phyloP scores from a whole-genome alignment of 805 yeast species.

The Blastobotrys peoriensis region DNA sequence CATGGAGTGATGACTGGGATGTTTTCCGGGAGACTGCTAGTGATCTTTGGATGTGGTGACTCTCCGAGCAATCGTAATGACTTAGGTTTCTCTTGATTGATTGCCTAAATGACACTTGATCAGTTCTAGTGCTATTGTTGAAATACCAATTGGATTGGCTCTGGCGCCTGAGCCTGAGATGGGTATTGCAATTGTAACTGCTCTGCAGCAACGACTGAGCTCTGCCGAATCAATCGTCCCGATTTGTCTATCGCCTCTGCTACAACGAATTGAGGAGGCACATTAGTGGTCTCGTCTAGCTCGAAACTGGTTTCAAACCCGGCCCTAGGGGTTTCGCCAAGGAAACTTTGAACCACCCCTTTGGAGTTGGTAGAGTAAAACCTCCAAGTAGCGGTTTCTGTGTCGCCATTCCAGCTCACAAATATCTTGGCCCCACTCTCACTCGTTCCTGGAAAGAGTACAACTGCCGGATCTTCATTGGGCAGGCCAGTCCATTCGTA shows the following conservation, averaged over 20 bases:
- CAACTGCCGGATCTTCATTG: conserved; percentile 11
- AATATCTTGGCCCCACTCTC: conserved; percentile 4
- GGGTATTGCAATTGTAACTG: background rate
- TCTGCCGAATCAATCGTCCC: background rate
- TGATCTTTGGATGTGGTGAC: background rate
- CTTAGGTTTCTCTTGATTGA: too few species aligned
- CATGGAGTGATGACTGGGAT: background rate
- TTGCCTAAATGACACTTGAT: too few species aligned
- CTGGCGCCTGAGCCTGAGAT: too few species aligned
- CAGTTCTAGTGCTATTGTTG: too few species aligned
- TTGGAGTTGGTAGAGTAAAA: conserved; percentile 2
- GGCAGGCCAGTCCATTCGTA: conserved; percentile 12
- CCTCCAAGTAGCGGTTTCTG: conserved; percentile 11
- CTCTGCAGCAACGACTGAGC: background rate
- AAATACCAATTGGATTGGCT: background rate
- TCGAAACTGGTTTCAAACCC: conserved; percentile 9
- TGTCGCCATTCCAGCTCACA: conserved; percentile 16
- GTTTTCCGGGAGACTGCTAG: background rate
- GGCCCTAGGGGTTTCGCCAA: conserved; percentile 5
- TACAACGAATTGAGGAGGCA: background rate
- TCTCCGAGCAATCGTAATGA: too few species aligned
- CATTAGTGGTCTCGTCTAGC: background rate
- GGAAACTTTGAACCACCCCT: background rate
- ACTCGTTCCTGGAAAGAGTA: background rate
- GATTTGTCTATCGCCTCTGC: background rate